Percentiles rank a stretch among this genome's conserved stretches.
Evolutionary conservation across 139 green algal species (phyloP).

Genomic region (Choricystis sp.): DNA sequence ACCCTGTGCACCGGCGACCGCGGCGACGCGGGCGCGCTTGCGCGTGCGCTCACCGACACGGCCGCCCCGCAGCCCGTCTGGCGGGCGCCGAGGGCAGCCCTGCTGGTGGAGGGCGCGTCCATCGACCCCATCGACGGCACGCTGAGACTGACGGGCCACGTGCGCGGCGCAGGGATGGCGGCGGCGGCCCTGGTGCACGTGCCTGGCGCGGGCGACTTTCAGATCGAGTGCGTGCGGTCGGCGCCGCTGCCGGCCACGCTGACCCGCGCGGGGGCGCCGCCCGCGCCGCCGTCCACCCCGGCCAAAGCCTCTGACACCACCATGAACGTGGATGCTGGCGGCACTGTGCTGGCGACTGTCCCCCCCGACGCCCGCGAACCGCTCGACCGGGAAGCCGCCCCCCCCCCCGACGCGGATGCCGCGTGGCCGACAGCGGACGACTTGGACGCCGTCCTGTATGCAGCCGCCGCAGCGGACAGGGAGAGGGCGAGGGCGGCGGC

Average conservation of each 20-base stretch:
- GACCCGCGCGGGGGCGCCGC: neutral
- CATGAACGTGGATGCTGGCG: constrained; percentile 9
- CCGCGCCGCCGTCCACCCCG: neutral
- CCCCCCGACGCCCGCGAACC: constrained; percentile 25
- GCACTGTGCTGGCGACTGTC: constrained; percentile 21
- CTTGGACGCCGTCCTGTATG: neutral
- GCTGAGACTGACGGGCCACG: constrained; percentile 41
- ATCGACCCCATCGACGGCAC: constrained; percentile 11
- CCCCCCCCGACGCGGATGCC: constrained; percentile 24
- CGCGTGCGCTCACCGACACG: neutral
- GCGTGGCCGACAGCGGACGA: constrained; percentile 77
- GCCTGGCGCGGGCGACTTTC: constrained; percentile 57
- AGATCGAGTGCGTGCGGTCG: constrained; percentile 34
- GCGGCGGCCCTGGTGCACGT: constrained; percentile 63
- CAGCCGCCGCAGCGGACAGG: constrained; percentile 6
- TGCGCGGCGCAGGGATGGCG: constrained; percentile 43
- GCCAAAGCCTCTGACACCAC: constrained; percentile 4
- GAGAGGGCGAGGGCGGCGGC: constrained; percentile 15
- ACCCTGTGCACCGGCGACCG: neutral
- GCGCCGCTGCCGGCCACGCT: constrained; percentile 16
- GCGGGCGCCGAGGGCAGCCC: too few relatives aligned
- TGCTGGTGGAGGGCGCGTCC: neutral
- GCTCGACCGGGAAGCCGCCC: too few relatives aligned
- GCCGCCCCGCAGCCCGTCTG: neutral
- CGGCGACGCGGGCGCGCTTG: neutral